Conservation (phyloP, 1,284 basidiomycete species). For the Heterobasidion occidentale region DNA sequence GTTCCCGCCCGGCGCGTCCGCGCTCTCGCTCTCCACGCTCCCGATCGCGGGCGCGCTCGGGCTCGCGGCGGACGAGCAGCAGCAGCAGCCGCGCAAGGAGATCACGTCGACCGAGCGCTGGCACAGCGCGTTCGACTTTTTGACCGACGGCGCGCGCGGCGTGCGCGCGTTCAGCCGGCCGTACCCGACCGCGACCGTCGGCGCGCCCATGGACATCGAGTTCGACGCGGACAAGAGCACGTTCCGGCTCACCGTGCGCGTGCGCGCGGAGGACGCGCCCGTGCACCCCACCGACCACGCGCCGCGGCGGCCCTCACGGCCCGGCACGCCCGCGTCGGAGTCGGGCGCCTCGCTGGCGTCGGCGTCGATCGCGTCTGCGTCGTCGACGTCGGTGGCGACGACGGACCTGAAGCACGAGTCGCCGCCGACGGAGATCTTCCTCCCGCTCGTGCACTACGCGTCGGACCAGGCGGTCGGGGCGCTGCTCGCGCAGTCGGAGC, state of each 20-base stretch:
- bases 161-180: slow-evolving; percentile 79
- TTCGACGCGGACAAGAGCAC: slow-evolving; percentile 72
- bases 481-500: slow-evolving; percentile 19
- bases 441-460: slow-evolving; percentile 88
- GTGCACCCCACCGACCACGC: not conserved
- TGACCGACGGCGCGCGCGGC: slow-evolving; percentile 79
- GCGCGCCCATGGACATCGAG: slow-evolving; percentile 53
- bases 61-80: not conserved
- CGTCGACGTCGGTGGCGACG: slow-evolving; percentile 13
- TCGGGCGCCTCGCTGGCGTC: slow-evolving; percentile 5
- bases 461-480: slow-evolving; percentile 69
- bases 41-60: slow-evolving; percentile 8
- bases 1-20: slow-evolving; percentile 19
- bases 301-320: slow-evolving; percentile 2
- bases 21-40: slow-evolving; percentile 25
- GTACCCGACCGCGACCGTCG: slow-evolving; percentile 71
- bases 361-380: slow-evolving; percentile 18
- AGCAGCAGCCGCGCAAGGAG: not conserved
- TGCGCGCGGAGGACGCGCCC: slow-evolving; percentile 45
- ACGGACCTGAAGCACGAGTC: slow-evolving; percentile 5
- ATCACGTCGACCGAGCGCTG: slow-evolving; percentile 16
- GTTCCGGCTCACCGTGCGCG: slow-evolving; percentile 61
- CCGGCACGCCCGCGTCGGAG: slow-evolving; percentile 7
- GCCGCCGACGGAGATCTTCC: slow-evolving; percentile 75
- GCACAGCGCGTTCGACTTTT: slow-evolving; percentile 53